These are phyloP conservation scores for Trichoderma oligosporum DNA, from an alignment of 2,329 filamentous ascomycete species.

Conservation along the genomic window DNA sequence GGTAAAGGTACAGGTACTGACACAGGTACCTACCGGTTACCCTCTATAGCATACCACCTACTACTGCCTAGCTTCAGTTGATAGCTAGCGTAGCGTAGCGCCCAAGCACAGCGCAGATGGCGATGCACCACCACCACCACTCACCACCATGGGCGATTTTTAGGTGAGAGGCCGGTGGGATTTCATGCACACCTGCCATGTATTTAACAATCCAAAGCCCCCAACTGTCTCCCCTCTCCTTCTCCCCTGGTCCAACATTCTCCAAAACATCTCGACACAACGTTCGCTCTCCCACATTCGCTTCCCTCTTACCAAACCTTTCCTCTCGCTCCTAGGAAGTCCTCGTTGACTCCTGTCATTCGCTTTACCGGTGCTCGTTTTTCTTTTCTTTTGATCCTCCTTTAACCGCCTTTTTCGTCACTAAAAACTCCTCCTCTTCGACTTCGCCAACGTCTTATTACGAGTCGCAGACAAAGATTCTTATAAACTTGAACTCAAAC, in stretches of 20 bases:
- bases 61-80: too few species aligned
- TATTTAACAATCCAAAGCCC: constrained; percentile 32
- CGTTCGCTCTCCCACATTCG: constrained; percentile 42
- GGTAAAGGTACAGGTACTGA: too few species aligned
- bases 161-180: neutral
- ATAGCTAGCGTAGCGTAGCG: neutral
- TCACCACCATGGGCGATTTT: neutral
- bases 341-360: constrained; percentile 73
- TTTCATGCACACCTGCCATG: constrained; percentile 14
- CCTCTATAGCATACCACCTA: neutral
- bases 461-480: constrained; percentile 8
- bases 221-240: constrained; percentile 21
- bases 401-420: constrained; percentile 29
- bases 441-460: constrained; percentile 6
- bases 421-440: constrained; percentile 10
- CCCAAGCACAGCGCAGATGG: neutral
- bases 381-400: constrained; percentile 46
- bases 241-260: constrained; percentile 29
- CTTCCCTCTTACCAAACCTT: constrained; percentile 35
- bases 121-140: neutral
- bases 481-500: too few species aligned
- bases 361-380: constrained; percentile 58
- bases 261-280: constrained; percentile 26
- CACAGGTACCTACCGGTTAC: too few species aligned
- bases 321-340: constrained; percentile 55